A percentile compares a stretch with the other conserved stretches of the same genome.
phyloP scores from a whole-genome alignment of 2,329 filamentous ascomycete species.

The Graphilbum fragrans region DNA sequence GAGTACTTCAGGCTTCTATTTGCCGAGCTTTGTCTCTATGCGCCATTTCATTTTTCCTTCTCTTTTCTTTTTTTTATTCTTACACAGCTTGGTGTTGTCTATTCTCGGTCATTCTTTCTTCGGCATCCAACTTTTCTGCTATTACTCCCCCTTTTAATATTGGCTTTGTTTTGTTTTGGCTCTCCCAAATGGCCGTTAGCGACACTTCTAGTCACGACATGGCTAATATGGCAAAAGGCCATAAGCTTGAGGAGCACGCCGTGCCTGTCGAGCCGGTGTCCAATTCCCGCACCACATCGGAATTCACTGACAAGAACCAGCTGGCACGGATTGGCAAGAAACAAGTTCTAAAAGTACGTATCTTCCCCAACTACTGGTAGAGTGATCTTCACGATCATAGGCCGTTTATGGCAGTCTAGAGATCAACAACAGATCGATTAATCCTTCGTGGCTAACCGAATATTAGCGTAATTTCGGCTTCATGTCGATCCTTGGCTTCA shows the following conservation, averaged over 20 bases:
- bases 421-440: no score
- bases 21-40: no score
- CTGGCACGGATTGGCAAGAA: constrained; percentile 12
- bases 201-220: constrained; percentile 1
- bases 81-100: no score
- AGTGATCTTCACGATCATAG: no score
- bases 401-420: no score
- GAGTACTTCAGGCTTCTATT: no score
- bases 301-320: constrained; percentile 15
- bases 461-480: constrained; percentile 33
- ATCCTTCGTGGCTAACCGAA: no score
- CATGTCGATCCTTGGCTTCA: constrained; percentile 35
- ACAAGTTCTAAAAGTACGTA: constrained; percentile 7
- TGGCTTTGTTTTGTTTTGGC: not conserved
- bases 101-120: no score
- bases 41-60: no score
- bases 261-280: constrained; percentile 8
- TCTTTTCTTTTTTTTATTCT: no score
- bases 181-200: not conserved
- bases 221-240: not conserved
- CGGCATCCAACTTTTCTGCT: no score
- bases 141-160: not conserved
- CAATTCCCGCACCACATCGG: constrained; percentile 10
- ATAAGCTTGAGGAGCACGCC: not conserved
- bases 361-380: no score